Evolutionary conservation across 1,284 basidiomycete genomes (phyloP).

Genomic region (Moniliophthora roreri): DNA sequence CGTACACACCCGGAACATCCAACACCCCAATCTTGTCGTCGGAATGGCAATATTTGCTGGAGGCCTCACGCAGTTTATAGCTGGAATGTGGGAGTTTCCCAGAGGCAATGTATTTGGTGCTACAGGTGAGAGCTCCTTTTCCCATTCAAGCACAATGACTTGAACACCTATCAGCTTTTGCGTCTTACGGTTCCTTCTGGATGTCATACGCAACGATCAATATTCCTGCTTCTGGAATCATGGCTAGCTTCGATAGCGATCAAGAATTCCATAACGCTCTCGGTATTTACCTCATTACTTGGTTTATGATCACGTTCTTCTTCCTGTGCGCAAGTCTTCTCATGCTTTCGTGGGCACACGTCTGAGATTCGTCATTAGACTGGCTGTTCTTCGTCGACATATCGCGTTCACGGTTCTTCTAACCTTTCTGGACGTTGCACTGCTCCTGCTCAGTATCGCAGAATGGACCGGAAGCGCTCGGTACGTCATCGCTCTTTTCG

Average conservation of each 20-base stretch:
- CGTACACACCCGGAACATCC: slow-evolving; percentile 49
- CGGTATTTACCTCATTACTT: slow-evolving; percentile 66
- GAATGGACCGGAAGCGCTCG: slow-evolving; percentile 28
- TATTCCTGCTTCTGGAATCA: slow-evolving; percentile 63
- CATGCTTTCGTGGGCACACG: background rate
- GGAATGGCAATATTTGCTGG: slow-evolving; percentile 84
- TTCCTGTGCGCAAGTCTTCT: slow-evolving; percentile 27
- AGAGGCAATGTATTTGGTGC: slow-evolving; percentile 70
- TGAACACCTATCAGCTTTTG: slow-evolving; percentile 48
- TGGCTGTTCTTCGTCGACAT: slow-evolving; percentile 13
- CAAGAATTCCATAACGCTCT: slow-evolving; percentile 56
- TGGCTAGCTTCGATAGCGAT: slow-evolving; percentile 41
- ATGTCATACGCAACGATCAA: slow-evolving; percentile 70
- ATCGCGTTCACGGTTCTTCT: slow-evolving; percentile 12
- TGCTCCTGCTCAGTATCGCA: slow-evolving; percentile 50
- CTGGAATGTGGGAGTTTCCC: slow-evolving; percentile 83
- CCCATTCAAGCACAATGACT: background rate
- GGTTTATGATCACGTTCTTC: slow-evolving; percentile 48
- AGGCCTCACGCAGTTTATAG: slow-evolving; percentile 76
- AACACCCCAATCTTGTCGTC: slow-evolving; percentile 71
- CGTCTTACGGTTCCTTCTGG: slow-evolving; percentile 78
- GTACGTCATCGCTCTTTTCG: slow-evolving; percentile 20
- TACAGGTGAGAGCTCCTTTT: slow-evolving; percentile 48
- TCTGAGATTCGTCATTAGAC: background rate
- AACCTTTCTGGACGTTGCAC: slow-evolving; percentile 57